Percentiles rank a stretch among this genome's conserved stretches.
Evolutionary conservation across 257 asterid species (phyloP).

Genomic region (Plantago elongata): DNA sequence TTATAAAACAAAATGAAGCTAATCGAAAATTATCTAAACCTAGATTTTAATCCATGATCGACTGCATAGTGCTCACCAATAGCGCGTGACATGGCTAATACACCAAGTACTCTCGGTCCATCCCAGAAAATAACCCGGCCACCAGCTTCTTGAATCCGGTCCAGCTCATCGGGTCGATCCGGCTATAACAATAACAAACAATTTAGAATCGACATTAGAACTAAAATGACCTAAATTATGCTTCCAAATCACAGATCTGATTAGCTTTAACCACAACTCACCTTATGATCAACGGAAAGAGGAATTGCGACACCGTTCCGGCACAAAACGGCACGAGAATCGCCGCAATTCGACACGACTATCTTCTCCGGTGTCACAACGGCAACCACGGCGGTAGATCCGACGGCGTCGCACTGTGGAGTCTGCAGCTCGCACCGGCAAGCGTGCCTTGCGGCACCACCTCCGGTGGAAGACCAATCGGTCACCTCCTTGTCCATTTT

Average conservation of each 20-base stretch:
- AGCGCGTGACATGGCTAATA: conserved; percentile 86
- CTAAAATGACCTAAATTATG: not conserved
- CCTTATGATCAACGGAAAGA: conserved; percentile 90
- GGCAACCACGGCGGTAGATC: conserved; percentile 93
- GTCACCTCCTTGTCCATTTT: conserved; percentile 76
- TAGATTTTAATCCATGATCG: no score
- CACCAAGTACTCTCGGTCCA: conserved; percentile 82
- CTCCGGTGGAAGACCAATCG: conserved; percentile 29
- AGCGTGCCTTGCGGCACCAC: conserved; percentile 23
- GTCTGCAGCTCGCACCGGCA: conserved; percentile 88
- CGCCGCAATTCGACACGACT: conserved; percentile 85
- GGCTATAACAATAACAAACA: conserved; percentile 40
- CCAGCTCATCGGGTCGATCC: conserved; percentile 81
- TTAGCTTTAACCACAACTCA: conserved; percentile 4
- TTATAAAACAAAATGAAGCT: no score
- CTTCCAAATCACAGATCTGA: not conserved
- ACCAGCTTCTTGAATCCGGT: conserved; percentile 81
- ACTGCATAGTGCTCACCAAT: conserved; percentile 43
- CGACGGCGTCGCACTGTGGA: conserved; percentile 94
- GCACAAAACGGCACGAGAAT: conserved; percentile 92
- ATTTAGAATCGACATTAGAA: not conserved
- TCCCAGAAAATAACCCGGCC: conserved; percentile 97
- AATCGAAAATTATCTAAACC: no score
- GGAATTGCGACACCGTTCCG: conserved; percentile 83
- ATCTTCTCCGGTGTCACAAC: conserved; percentile 69